phyloP scores from a whole-genome alignment of 352 stramenopile species.

The Stephanocyclus meneghinianus region DNA sequence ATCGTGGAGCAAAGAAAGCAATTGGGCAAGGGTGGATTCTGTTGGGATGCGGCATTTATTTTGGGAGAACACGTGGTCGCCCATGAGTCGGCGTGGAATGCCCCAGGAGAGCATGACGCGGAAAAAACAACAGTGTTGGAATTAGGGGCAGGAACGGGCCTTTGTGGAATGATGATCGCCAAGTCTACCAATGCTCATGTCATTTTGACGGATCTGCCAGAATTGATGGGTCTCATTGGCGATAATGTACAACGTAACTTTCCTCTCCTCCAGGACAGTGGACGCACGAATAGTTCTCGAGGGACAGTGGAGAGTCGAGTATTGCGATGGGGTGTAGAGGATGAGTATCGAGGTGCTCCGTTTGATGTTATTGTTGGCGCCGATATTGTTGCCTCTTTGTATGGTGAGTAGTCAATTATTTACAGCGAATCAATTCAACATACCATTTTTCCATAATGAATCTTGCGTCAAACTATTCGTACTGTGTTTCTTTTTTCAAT shows the following conservation, averaged over 20 bases:
- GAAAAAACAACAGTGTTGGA: conserved; percentile 50
- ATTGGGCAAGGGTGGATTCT: conserved; percentile 74
- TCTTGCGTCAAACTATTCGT: background rate
- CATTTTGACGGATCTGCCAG: conserved; percentile 68
- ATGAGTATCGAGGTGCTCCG: conserved; percentile 20
- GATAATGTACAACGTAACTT: conserved; percentile 57
- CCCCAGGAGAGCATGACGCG: background rate
- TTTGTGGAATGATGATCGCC: conserved; percentile 66
- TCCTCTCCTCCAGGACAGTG: background rate
- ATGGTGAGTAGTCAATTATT: conserved; percentile 21
- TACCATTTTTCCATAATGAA: background rate
- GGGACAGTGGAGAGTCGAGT: conserved; percentile 13
- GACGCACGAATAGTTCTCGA: background rate
- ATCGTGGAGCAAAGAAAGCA: conserved; percentile 68
- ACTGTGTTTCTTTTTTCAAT: background rate
- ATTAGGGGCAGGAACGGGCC: conserved; percentile 67
- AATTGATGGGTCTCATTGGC: conserved; percentile 59
- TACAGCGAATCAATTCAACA: too few species aligned
- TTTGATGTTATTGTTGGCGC: conserved; percentile 74
- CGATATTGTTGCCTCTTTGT: conserved; percentile 73
- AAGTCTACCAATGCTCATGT: conserved; percentile 45
- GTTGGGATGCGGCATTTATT: conserved; percentile 75
- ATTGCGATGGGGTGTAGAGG: conserved; percentile 59
- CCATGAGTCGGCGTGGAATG: conserved; percentile 32
- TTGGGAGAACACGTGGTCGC: conserved; percentile 67